Base-by-base conservation (phyloP, 129 eudicot species). In the Artemisia annua region DNA sequence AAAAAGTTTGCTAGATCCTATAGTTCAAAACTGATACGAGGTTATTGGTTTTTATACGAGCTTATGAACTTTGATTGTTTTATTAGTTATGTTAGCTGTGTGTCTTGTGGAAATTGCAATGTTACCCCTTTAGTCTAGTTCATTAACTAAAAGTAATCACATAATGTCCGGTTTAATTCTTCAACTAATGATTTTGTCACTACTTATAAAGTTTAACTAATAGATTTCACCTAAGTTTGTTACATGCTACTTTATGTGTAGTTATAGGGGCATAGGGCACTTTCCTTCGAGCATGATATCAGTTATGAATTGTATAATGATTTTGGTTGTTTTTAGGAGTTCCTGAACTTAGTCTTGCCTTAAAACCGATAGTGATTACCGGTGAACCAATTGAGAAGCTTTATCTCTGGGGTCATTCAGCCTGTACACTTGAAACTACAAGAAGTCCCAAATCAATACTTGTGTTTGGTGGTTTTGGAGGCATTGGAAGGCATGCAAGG, bases 391-490 rank as follows among this genome's bases (percentile, higher is more conserved):
- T 80, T 43, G 99, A 95, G 79, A 95, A 85, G 79, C 94, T 95
- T 71, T 79, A 82, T 77, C 83, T 95, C 10, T 95, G 99, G 99
- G 99, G 99, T 43, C 99, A 95, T 78, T 82, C 99, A 77, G 80
- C 91, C 43, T 90, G 91, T 78, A 69, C 83, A 2, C 54, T 88
- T 30, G 76, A 57, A 48, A 49, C 80, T 11, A 19, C 70, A 56
- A 53, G 79, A 52, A 24, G 65, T 19, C 77, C 78, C 13, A 79
- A 84, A 44, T 82, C 84, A 51, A 48, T 90, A 67, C 73, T 90
- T 65, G 81, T 95, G 20, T 95, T 87, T 83, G 99, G 97, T 11
- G 99, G 99, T 67, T 95, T 95, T 82, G 99, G 99, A 74, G 99
- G 99, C 66, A 73, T 78, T 20, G 99, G 97, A 70, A 90, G 94